These are phyloP conservation scores for Nothophytophthora sp. DNA, from an alignment of 352 stramenopile species.

Conservation along the genomic window DNA sequence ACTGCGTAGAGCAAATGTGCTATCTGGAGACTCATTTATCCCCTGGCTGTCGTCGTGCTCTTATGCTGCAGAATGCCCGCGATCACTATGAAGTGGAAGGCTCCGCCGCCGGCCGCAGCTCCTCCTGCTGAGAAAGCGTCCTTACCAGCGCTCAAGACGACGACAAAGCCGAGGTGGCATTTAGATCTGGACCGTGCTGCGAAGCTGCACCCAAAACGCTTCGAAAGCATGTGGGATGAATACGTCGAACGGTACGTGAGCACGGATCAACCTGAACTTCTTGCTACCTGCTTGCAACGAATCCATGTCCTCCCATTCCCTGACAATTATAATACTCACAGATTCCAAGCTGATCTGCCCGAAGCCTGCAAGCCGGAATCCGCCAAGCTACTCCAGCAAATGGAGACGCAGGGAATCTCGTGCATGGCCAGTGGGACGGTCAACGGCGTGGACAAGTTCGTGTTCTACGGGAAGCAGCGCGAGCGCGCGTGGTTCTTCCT, in stretches of 20 bases:
- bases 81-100: constrained; percentile 71
- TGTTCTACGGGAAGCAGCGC: constrained; percentile 74
- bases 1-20: too few relatives aligned
- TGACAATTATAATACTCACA: too few relatives aligned
- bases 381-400: constrained; percentile 32
- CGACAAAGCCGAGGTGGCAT: constrained; percentile 1
- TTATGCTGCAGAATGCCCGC: constrained; percentile 45
- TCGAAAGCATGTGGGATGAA: constrained; percentile 81
- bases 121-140: constrained; percentile 9
- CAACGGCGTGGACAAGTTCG: constrained; percentile 68
- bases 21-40: too few relatives aligned
- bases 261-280: too few relatives aligned
- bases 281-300: too few relatives aligned
- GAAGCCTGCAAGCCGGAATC: constrained; percentile 22
- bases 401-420: constrained; percentile 45
- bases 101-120: constrained; percentile 8
- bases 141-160: constrained; percentile 10
- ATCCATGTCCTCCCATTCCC: too few relatives aligned
- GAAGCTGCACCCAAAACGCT: constrained; percentile 60
- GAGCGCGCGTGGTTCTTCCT: constrained; percentile 54
- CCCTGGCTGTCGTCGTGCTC: background rate
- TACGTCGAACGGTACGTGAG: constrained; percentile 68
- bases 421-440: constrained; percentile 81
- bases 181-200: constrained; percentile 47
- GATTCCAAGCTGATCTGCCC: constrained; percentile 31